Evolutionary conservation across 768 basidiomycete species (phyloP), one percentile per base, ranked within the genome.

Genomic region (Boletus bicolor): DNA sequence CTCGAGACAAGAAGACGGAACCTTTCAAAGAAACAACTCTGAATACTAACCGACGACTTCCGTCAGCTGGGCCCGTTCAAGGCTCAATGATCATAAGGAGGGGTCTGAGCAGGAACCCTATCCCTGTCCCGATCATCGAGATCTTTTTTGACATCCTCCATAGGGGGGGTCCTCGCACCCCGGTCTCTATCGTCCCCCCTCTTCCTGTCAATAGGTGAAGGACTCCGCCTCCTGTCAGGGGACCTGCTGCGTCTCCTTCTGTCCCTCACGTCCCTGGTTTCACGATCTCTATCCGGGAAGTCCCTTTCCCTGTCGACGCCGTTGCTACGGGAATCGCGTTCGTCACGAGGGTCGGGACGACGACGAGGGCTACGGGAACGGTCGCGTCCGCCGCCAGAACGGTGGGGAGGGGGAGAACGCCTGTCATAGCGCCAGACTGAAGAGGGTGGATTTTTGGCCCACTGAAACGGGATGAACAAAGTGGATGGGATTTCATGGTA

Each of bases 361-460:
- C 80, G 77, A 60, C 80, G 79, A 44, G 81, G 82, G 65, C 80
- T 80, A 46, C 82, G 81, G 58, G 79, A 82, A 60, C 81, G 77
- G 19, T 78, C 77, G 51, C 76, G 75, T 49, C 77, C 73, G 39
- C 75, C 62, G 49, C 50, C 64, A 59, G 61, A 70, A 65, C 74
- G 74, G 35, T 68, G 53, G 58, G 77, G 62, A 65, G 79, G 72
- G 30, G 82, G 75, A 43, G 78, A 74, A 55, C 81, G 78, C 62
- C 85, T 76, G 44, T 87, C 85, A 60, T 82, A 84, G 57, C 89
- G 86, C 89, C 89, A 91, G 39, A 86, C 83, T n/a, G 86, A 79
- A 41, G 87, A 89, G 5, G 89, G 90, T 55, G 89, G 89, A 63
- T 85, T 85, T 71, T 90, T 91, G 43, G 87, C 87, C 87, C 87